These are phyloP conservation scores for Talaromyces piceae DNA, from an alignment of 2,329 filamentous ascomycete genomes.

Conservation along the genomic window DNA sequence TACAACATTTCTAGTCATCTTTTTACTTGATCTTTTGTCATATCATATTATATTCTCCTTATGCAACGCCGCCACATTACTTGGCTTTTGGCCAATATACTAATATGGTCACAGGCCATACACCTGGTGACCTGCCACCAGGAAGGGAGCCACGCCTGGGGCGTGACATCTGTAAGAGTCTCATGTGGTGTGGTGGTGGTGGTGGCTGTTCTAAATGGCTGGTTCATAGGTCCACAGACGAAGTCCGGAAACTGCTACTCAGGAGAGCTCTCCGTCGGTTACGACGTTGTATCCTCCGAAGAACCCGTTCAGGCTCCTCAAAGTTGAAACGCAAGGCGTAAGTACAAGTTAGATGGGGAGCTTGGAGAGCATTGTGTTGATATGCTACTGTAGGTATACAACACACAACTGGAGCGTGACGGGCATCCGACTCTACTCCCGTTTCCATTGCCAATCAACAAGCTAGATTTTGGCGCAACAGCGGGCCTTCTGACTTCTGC, in stretches of 20 bases:
- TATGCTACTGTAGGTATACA: slow-evolving; percentile 21
- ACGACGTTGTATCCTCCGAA: slow-evolving; percentile 31
- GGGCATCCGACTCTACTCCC: slow-evolving; percentile 19
- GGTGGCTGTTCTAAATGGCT: background rate
- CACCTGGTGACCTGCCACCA: slow-evolving; percentile 22
- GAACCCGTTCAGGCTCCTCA: slow-evolving; percentile 19
- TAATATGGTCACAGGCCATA: slow-evolving; percentile 29
- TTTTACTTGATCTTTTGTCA: background rate
- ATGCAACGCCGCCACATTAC: slow-evolving; percentile 18
- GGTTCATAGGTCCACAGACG: background rate
- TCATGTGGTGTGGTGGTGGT: background rate
- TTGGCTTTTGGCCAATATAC: slow-evolving; percentile 23
- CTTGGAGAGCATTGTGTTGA: background rate
- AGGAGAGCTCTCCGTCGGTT: slow-evolving; percentile 15
- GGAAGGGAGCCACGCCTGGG: background rate
- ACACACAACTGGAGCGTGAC: slow-evolving; percentile 22
- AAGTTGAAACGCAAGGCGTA: slow-evolving; percentile 25
- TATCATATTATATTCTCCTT: background rate
- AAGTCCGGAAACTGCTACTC: background rate
- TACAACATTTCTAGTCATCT: background rate
- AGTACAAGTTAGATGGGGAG: slow-evolving; percentile 14
- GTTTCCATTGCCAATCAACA: slow-evolving; percentile 5
- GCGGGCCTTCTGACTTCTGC: background rate
- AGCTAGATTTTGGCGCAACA: background rate
- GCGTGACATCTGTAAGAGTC: background rate